Evolutionary conservation across 177 flowering plant genomes (phyloP), one percentile per base, ranked within the genome.

Genomic region (Vitis hybrid): DNA sequence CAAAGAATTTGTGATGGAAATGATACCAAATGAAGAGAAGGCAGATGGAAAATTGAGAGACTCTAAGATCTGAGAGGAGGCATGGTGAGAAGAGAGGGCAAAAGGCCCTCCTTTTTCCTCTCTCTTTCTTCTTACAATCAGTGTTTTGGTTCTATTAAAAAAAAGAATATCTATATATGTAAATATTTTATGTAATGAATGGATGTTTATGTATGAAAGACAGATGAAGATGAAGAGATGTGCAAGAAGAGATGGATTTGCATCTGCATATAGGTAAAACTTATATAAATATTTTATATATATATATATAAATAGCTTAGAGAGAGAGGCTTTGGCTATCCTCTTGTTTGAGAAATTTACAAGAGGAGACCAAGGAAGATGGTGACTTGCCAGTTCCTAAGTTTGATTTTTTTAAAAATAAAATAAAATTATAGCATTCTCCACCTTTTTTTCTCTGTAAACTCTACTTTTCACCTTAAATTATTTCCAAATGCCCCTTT

Each of bases 1-100:
- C 16, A 22, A 57, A 13, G 62, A 70, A 77, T 70, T 65, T 33
- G 45, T 5, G 45, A 33, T 33, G 45, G 45, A 33, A 33, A 33
- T 33, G 45, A 33, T 70, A 79, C 86, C 79, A 73, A 74, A 68
- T 64, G 69, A 69, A 63, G 57, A 72, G 60, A 56, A 77, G 80
- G 87, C 84, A 81, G 85, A 75, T 72, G 74, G 69, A 65, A 76
- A 72, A 72, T 66, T 61, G 75, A 71, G 52, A 67, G 65, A 79
- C 79, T 74, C 79, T 82, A 86, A 83, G 92, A 90, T 87, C 90
- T 84, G 81, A 78, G 85, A 80, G 86, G 81, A 88, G 78, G 83
- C 84, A 85, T 83, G 61, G 73, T 68, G 77, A 81, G 81, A 79
- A 78, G 75, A 79, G 85, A 87, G 86, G 82, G 86, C 81, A 67